These are phyloP conservation scores for Fusarium acutatum DNA, from an alignment of 2,329 filamentous ascomycete genomes.

Conservation along the genomic window DNA sequence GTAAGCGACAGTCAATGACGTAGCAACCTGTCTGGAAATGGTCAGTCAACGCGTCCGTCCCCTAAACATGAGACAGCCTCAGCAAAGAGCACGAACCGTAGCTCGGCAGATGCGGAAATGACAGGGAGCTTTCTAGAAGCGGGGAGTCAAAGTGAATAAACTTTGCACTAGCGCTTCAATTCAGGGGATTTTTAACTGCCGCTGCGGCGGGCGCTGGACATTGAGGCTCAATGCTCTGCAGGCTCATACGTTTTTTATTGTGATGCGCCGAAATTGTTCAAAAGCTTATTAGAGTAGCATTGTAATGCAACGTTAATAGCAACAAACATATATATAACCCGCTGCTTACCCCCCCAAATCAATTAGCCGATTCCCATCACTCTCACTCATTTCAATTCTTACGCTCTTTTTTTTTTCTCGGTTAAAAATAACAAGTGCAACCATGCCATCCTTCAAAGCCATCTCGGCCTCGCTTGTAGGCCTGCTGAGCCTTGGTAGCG, in stretches of 20 bases:
- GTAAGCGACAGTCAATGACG: neutral
- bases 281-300: neutral
- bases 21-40: neutral
- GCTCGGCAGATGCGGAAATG: conserved; percentile 9
- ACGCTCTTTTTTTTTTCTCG: neutral
- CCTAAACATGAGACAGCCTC: neutral
- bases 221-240: neutral
- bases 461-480: conserved; percentile 21
- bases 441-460: conserved; percentile 7
- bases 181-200: conserved; percentile 16
- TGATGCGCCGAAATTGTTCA: neutral
- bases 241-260: neutral
- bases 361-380: neutral
- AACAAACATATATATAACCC: conserved; percentile 6
- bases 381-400: neutral
- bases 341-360: neutral
- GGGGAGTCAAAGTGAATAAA: neutral
- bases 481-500: conserved; percentile 10
- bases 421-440: neutral
- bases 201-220: neutral
- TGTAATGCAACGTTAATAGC: neutral
- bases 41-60: neutral
- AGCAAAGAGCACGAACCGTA: neutral
- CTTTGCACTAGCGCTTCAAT: conserved; percentile 9
- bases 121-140: conserved; percentile 11